Percentiles rank a stretch among this genome's conserved stretches.
phyloP scores from a whole-genome alignment of 768 basidiomycete genomes.

The Hebeloma cylindrosporum region DNA sequence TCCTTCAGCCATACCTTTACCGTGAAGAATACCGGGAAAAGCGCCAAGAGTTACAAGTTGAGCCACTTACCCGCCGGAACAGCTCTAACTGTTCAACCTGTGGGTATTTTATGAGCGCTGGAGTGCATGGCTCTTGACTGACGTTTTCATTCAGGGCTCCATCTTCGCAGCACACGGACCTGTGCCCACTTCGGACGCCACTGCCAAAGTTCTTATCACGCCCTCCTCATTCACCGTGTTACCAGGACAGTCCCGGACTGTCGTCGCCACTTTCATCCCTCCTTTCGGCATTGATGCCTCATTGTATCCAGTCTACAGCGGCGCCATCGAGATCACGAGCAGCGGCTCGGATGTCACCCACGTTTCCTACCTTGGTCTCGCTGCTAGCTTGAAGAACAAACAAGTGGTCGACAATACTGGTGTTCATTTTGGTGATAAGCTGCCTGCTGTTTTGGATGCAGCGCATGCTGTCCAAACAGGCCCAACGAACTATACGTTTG shows the following conservation, averaged over 20 bases:
- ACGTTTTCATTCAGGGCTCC: constrained; percentile 27
- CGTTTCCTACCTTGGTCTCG: constrained; percentile 47
- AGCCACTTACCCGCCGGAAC: constrained; percentile 56
- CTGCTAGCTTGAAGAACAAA: constrained; percentile 41
- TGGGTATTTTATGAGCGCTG: constrained; percentile 17
- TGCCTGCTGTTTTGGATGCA: constrained; percentile 44
- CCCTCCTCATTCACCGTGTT: constrained; percentile 43
- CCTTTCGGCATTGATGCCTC: constrained; percentile 41
- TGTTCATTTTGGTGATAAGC: constrained; percentile 39
- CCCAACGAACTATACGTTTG: constrained; percentile 49
- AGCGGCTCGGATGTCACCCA: constrained; percentile 33
- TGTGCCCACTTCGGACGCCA: constrained; percentile 43
- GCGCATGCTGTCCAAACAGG: constrained; percentile 36
- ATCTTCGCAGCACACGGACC: constrained; percentile 45
- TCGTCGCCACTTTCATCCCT: constrained; percentile 46
- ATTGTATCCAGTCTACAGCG: constrained; percentile 57
- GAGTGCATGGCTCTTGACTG: background rate
- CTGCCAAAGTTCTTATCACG: constrained; percentile 47
- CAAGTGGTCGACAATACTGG: constrained; percentile 53
- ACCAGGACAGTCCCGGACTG: constrained; percentile 38
- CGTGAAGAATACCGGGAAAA: constrained; percentile 47
- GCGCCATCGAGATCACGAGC: constrained; percentile 49
- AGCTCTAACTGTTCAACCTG: constrained; percentile 43
- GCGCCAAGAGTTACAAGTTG: constrained; percentile 43
- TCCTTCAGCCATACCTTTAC: constrained; percentile 43